Percentiles rank a stretch among this genome's conserved stretches.
These are phyloP conservation scores for Naganishia randhawae DNA, from an alignment of 768 basidiomycete species.

Conservation along the genomic window DNA sequence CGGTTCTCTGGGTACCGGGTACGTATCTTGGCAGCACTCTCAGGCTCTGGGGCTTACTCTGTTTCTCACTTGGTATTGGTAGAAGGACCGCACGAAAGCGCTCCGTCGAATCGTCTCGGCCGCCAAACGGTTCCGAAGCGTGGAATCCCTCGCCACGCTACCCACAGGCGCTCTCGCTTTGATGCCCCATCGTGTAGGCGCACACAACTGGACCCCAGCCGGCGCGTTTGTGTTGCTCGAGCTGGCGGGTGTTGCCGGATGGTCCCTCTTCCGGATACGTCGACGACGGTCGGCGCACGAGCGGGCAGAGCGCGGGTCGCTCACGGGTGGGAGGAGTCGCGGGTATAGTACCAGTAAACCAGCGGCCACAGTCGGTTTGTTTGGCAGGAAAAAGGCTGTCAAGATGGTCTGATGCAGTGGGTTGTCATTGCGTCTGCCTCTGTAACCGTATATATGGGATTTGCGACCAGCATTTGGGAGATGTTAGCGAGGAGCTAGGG, in stretches of 20 bases:
- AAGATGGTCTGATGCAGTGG: constrained; percentile 3
- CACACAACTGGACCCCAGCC: constrained; percentile 11
- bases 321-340: background rate
- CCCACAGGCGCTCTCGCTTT: background rate
- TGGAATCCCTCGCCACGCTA: background rate
- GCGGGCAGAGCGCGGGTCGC: background rate
- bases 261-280: background rate
- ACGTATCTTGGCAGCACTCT: background rate
- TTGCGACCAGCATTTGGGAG: too few species aligned
- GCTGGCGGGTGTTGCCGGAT: background rate
- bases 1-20: constrained; percentile 1
- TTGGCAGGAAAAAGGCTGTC: constrained; percentile 17
- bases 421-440: too few species aligned
- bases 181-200: background rate
- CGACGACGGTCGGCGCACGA: background rate
- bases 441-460: too few species aligned
- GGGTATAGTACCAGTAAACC: constrained; percentile 13
- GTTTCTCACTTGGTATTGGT: too few species aligned
- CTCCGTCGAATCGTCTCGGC: background rate
- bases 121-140: background rate
- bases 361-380: background rate
- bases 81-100: constrained; percentile 12
- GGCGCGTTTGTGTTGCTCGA: background rate
- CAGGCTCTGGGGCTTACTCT: too few species aligned
- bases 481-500: too few species aligned